Evolutionary conservation across 257 asterid species (phyloP).

Genomic region (Solanum pinnatisectum): DNA sequence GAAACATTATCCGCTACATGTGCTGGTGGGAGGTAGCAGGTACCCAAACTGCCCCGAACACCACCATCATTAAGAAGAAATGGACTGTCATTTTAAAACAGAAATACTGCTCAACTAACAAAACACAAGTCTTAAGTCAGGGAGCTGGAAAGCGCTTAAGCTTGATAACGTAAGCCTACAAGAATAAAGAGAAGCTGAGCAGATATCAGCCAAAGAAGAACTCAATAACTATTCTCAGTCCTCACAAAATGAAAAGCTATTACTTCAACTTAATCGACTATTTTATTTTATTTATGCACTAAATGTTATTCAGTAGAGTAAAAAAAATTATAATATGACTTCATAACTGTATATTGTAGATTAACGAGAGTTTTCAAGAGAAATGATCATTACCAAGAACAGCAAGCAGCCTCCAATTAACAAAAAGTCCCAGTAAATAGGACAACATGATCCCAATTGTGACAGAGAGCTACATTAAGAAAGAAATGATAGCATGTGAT

Average conservation of each 20-base stretch:
- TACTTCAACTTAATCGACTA: background rate
- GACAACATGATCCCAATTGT: conserved; percentile 87
- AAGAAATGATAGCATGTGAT: background rate
- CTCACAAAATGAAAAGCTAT: background rate
- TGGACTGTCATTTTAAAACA: background rate
- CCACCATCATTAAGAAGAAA: background rate
- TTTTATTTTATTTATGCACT: background rate
- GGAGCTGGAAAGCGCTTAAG: background rate
- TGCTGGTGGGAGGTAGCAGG: background rate
- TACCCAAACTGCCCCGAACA: background rate
- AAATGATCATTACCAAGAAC: conserved; percentile 53
- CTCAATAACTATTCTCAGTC: background rate
- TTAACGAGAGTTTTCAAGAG: background rate
- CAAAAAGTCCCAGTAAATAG: conserved; percentile 73
- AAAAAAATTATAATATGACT: background rate
- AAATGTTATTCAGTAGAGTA: background rate
- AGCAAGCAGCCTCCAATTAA: conserved; percentile 81
- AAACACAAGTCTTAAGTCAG: background rate
- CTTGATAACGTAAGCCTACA: no score
- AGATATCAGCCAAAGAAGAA: background rate
- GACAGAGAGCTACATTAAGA: conserved; percentile 62
- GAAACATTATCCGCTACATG: background rate
- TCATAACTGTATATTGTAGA: background rate
- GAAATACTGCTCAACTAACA: background rate
- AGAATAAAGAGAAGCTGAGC: background rate